phyloP scores from a whole-genome alignment of 2,329 filamentous ascomycete genomes.

The Torrubiellomyces zombiae region DNA sequence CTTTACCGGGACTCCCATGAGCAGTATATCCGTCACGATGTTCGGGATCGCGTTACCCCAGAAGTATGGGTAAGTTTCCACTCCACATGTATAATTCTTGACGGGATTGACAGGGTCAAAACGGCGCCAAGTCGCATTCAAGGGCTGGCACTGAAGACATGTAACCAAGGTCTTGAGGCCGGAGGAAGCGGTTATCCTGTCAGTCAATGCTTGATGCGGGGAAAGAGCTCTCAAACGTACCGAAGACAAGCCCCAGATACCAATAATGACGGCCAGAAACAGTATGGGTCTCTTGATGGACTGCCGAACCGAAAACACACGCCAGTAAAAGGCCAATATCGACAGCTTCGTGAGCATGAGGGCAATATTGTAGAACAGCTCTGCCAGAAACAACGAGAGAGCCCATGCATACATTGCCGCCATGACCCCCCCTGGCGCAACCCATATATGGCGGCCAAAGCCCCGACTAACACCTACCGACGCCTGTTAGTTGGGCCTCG shows the following conservation, averaged over 20 bases:
- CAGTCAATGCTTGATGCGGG: not conserved
- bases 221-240: no score
- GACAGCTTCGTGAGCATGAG: constrained; percentile 9
- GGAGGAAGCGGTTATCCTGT: no score
- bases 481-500: no score
- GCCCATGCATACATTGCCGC: constrained; percentile 8
- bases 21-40: constrained; percentile 11
- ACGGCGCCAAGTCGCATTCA: constrained; percentile 7
- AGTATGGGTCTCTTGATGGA: constrained; percentile 8
- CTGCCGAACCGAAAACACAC: constrained; percentile 7
- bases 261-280: constrained; percentile 5
- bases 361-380: constrained; percentile 7
- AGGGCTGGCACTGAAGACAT: constrained; percentile 7
- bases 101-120: constrained; percentile 6
- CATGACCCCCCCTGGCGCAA: constrained; percentile 5
- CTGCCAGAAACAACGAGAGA: constrained; percentile 8
- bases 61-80: constrained; percentile 10
- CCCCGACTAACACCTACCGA: constrained; percentile 9
- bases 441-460: constrained; percentile 10
- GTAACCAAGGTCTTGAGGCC: constrained; percentile 6
- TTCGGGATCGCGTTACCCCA: constrained; percentile 12
- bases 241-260: constrained; percentile 8
- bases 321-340: constrained; percentile 12
- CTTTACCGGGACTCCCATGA: constrained; percentile 12
- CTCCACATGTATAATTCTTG: constrained; percentile 5